These are phyloP conservation scores for Populus euphratica DNA, from an alignment of 345 rosid species.

Conservation along the genomic window DNA sequence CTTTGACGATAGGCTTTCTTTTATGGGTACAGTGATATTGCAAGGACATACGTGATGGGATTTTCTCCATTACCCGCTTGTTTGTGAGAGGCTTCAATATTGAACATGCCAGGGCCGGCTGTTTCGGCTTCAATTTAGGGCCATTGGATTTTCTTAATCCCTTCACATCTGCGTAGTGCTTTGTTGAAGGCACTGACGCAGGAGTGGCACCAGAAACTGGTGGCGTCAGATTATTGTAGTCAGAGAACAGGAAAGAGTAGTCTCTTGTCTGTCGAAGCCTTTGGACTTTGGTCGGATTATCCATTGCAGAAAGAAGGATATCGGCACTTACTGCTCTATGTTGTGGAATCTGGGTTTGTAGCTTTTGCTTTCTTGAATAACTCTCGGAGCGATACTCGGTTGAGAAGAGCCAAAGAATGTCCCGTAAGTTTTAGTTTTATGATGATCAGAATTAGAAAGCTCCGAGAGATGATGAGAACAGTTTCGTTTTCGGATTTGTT, in stretches of 20 bases:
- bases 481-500: neutral
- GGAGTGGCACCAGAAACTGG: slow-evolving; percentile 35
- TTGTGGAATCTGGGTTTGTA: slow-evolving; percentile 52
- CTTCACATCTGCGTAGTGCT: neutral
- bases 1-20: too few species aligned
- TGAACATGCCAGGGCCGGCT: slow-evolving; percentile 22
- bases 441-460: too few species aligned
- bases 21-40: slow-evolving; percentile 22
- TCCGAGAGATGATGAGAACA: too few species aligned
- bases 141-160: neutral
- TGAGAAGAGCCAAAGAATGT: slow-evolving; percentile 85
- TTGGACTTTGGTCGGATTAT: slow-evolving; percentile 40
- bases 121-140: too few species aligned
- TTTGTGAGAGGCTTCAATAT: slow-evolving; percentile 39
- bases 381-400: slow-evolving; percentile 67
- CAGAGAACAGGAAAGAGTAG: slow-evolving; percentile 72
- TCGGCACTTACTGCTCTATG: slow-evolving; percentile 19
- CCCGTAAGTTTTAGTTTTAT: slow-evolving; percentile 20
- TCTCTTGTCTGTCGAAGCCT: slow-evolving; percentile 64
- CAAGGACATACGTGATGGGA: slow-evolving; percentile 18
- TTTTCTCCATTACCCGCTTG: slow-evolving; percentile 38
- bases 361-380: slow-evolving; percentile 78
- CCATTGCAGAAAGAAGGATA: neutral
- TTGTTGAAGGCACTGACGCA: neutral
- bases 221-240: too few species aligned